A percentile compares a stretch with the other conserved stretches of the same genome.
phyloP scores from a whole-genome alignment of 2,329 filamentous ascomycete species.

The Gaeumannomyces tritici region DNA sequence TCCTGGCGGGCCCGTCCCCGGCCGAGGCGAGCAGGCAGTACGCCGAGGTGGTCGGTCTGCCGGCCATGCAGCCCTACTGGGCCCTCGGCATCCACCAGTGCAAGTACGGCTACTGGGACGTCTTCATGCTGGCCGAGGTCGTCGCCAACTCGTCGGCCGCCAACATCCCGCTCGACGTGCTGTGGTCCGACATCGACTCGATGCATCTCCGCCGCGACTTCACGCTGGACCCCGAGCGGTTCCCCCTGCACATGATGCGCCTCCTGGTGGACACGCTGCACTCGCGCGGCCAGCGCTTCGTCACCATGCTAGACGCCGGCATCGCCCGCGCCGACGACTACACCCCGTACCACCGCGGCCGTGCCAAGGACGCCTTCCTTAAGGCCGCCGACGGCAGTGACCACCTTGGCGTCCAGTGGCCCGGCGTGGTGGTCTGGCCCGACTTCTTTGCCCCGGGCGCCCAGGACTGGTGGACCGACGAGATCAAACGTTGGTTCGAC shows the following conservation, averaged over 20 bases:
- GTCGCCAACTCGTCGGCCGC: slow-evolving; percentile 56
- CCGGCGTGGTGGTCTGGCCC: slow-evolving; percentile 60
- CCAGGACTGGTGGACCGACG: slow-evolving; percentile 53
- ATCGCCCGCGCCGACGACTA: slow-evolving; percentile 46
- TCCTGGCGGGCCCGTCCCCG: slow-evolving; percentile 64
- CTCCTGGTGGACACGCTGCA: slow-evolving; percentile 56
- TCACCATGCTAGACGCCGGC: slow-evolving; percentile 66
- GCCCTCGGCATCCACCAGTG: slow-evolving; percentile 78
- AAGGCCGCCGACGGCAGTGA: slow-evolving; percentile 47
- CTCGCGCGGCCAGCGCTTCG: slow-evolving; percentile 54
- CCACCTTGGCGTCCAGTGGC: slow-evolving; percentile 61
- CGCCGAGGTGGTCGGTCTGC: slow-evolving; percentile 54
- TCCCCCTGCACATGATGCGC: slow-evolving; percentile 50
- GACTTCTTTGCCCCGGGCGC: slow-evolving; percentile 37
- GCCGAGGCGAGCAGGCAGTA: slow-evolving; percentile 63
- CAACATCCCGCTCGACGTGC: slow-evolving; percentile 61
- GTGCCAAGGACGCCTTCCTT: slow-evolving; percentile 42
- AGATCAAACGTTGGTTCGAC: slow-evolving; percentile 26
- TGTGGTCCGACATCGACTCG: slow-evolving; percentile 68
- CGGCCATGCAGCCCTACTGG: slow-evolving; percentile 74
- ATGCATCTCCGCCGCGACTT: slow-evolving; percentile 50
- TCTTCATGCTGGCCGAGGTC: slow-evolving; percentile 56
- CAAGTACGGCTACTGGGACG: slow-evolving; percentile 72
- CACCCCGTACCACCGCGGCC: slow-evolving; percentile 50
- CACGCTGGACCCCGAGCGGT: slow-evolving; percentile 53